Evolutionary conservation across 345 rosid species (phyloP).

Genomic region (Dipteronia dyeriana): DNA sequence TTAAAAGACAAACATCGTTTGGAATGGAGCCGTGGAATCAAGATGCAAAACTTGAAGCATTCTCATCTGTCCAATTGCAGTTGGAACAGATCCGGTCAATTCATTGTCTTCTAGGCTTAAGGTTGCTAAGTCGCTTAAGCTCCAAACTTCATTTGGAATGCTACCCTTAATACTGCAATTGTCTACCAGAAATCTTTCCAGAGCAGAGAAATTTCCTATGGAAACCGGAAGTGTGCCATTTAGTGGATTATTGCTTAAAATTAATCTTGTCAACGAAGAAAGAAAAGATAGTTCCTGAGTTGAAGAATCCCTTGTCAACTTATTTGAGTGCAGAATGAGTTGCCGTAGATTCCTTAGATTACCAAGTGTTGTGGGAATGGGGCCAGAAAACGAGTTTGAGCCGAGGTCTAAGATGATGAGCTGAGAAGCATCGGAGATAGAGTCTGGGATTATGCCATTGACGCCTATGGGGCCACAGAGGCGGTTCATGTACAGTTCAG

Average conservation of each 20-base stretch:
- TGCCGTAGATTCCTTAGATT: background rate
- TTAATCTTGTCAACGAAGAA: background rate
- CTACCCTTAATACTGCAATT: too few relatives aligned
- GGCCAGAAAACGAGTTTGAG: background rate
- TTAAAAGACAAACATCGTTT: background rate
- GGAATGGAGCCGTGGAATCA: background rate
- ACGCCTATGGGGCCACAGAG: background rate
- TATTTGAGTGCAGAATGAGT: background rate
- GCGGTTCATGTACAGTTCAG: background rate
- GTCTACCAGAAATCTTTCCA: accelerated
- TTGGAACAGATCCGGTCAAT: too few relatives aligned
- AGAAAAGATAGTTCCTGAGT: background rate
- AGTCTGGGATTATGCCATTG: background rate
- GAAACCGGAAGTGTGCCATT: background rate
- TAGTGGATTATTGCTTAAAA: background rate
- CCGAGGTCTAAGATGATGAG: background rate
- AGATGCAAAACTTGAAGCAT: too few relatives aligned
- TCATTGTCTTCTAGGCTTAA: too few relatives aligned
- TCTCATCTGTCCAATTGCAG: too few relatives aligned
- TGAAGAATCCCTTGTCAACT: background rate
- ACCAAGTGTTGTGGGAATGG: background rate
- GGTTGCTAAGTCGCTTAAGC: too few relatives aligned
- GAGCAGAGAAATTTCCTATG: background rate
- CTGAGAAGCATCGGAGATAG: background rate
- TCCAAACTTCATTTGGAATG: too few relatives aligned